Base-by-base conservation (phyloP, 768 basidiomycete species). In the Hydnum rufescens region DNA sequence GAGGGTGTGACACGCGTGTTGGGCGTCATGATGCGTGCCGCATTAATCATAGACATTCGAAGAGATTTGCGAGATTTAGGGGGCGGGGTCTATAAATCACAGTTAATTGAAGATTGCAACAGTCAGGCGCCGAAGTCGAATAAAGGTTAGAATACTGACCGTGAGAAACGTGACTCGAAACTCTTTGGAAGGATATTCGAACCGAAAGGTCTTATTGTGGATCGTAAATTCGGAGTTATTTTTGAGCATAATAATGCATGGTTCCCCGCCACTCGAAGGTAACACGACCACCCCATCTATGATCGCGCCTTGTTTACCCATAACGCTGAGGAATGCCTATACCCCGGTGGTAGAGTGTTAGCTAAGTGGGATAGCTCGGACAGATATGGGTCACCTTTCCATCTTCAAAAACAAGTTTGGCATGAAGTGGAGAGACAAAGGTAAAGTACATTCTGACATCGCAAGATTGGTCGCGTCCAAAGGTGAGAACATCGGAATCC, bases 161-260 rank as follows among this genome's bases (percentile, higher is more conserved):
- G 54, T 39, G 23, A 68, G 23, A 74, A 64, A 3, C 28, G 67
- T 64, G 16, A 72, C 66, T 23, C 81, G 75, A 29, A 79, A 65
- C 43, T 80, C 76, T 60, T 82, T 82, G 3, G 82, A 80, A 1
- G 82, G 82, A 59, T 84, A 84, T 3, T 69, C 69, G 62, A 83
- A 84, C n/a, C 68, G 65, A 61, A 85, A 85, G 4, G 73, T 70
- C 58, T 83, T 84, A 42, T 70, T 71, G 60, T 75, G 75, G 13
- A 84, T 77, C 56, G 78, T 77, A 42, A 84, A 70, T 32, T 75
- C 72, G 4, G 78, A 76, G 62, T 75, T 71, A 61, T 80, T 82
- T 5, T 68, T 67, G 18, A 85, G 65, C 5, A 54, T 46, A 4
- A 56, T 28, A 19, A 42, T 52, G 1, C 71, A 72, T 25, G 71